Evolutionary conservation across 345 rosid species (phyloP).

Genomic region (Schrenkiella parvula): DNA sequence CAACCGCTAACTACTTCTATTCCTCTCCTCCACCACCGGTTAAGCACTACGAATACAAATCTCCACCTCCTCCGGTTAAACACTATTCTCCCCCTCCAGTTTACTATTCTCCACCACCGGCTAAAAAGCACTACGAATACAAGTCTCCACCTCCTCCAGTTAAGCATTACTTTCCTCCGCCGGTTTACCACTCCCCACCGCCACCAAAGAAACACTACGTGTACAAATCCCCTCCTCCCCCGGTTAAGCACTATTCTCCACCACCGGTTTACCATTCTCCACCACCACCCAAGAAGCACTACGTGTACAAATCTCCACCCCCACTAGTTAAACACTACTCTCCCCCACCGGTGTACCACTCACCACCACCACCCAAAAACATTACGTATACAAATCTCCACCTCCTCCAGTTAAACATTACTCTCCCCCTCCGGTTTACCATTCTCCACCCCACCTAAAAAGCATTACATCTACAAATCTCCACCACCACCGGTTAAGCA

Average conservation of each 20-base stretch:
- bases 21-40: constrained; percentile 39
- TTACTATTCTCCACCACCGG: constrained; percentile 30
- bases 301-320: constrained; percentile 27
- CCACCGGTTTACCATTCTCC: constrained; percentile 29
- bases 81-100: constrained; percentile 30
- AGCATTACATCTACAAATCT: no score
- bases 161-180: constrained; percentile 20
- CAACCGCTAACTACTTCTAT: constrained; percentile 30
- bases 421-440: no score
- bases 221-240: constrained; percentile 31
- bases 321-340: constrained; percentile 24
- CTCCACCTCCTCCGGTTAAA: constrained; percentile 29
- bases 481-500: no score
- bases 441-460: no score
- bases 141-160: constrained; percentile 35
- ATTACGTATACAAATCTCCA: no score
- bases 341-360: constrained; percentile 21
- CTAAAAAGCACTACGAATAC: constrained; percentile 22
- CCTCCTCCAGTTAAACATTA: no score
- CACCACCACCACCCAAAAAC: constrained; percentile 32
- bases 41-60: constrained; percentile 26
- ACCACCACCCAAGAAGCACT: constrained; percentile 27
- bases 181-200: constrained; percentile 30
- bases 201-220: constrained; percentile 30
- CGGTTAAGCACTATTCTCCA: constrained; percentile 9